phyloP scores from a whole-genome alignment of 2,329 filamentous ascomycete genomes.

The Aureobasidium melanogenum region DNA sequence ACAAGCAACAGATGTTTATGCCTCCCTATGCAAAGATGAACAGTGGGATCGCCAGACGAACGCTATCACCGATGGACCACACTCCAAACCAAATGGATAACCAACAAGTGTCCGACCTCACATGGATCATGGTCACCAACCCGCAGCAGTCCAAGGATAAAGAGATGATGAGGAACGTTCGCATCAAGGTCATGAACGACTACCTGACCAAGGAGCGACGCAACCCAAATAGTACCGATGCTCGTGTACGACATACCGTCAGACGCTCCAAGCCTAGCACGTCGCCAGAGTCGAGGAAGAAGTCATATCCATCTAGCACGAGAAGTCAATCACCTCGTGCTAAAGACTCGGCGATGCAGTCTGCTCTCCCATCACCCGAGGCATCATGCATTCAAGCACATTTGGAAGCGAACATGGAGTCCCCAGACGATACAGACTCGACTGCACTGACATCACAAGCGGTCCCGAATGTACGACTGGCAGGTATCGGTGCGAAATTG shows the following conservation, averaged over 20 bases:
- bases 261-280: background rate
- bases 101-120: constrained; percentile 16
- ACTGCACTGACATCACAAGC: background rate
- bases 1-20: background rate
- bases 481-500: background rate
- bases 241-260: constrained; percentile 14
- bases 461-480: background rate
- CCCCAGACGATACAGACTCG: background rate
- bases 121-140: constrained; percentile 20
- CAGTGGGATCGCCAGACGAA: background rate
- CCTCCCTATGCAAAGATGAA: background rate
- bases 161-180: constrained; percentile 21
- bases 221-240: constrained; percentile 20
- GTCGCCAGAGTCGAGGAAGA: background rate
- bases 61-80: background rate
- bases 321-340: background rate
- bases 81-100: background rate
- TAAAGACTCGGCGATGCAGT: background rate
- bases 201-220: constrained; percentile 23
- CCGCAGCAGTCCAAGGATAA: constrained; percentile 22
- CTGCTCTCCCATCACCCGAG: background rate
- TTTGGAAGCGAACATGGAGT: background rate
- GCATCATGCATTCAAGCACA: background rate
- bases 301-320: background rate
- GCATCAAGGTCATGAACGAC: constrained; percentile 25